phyloP scores from a whole-genome alignment of 257 asterid genomes.

The Solanum microdontum region DNA sequence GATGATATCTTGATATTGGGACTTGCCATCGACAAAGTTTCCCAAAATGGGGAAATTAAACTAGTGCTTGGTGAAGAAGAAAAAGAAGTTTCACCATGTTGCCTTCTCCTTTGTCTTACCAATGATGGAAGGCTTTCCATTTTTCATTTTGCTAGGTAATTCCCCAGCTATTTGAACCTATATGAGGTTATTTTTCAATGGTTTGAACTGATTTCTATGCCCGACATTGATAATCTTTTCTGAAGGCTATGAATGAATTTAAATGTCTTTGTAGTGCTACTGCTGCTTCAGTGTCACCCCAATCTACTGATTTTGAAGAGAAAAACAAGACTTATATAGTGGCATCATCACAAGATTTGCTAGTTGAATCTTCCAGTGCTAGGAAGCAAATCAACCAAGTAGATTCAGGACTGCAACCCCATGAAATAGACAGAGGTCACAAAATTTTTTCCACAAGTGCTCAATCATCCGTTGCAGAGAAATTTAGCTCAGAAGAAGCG shows the following conservation, averaged over 20 bases:
- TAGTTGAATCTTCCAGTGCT: slow-evolving; percentile 11
- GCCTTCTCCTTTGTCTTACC: slow-evolving; percentile 62
- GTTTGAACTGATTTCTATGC: not conserved
- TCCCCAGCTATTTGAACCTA: not conserved
- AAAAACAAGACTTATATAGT: slow-evolving; percentile 21
- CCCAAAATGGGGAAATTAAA: slow-evolving; percentile 43
- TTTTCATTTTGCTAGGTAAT: slow-evolving; percentile 82
- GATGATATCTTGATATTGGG: slow-evolving; percentile 76
- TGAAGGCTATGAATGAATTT: slow-evolving; percentile 2
- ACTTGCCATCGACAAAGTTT: slow-evolving; percentile 57
- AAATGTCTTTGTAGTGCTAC: slow-evolving; percentile 38
- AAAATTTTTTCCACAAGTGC: not conserved
- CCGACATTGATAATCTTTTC: not conserved
- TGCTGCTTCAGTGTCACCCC: slow-evolving; percentile 30
- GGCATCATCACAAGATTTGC: slow-evolving; percentile 15
- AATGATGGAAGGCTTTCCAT: slow-evolving; percentile 78
- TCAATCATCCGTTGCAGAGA: slow-evolving; percentile 5
- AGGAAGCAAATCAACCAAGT: not conserved
- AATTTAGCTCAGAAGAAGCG: slow-evolving; percentile 13
- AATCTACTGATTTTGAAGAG: slow-evolving; percentile 31
- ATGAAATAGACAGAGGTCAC: not conserved
- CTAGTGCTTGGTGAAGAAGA: slow-evolving; percentile 57
- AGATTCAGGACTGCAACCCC: not conserved
- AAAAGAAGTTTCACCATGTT: slow-evolving; percentile 75
- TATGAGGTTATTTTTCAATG: not conserved